These are phyloP conservation scores for Leishmania major DNA, from an alignment of 208 protist genomes.

Conservation along the genomic window DNA sequence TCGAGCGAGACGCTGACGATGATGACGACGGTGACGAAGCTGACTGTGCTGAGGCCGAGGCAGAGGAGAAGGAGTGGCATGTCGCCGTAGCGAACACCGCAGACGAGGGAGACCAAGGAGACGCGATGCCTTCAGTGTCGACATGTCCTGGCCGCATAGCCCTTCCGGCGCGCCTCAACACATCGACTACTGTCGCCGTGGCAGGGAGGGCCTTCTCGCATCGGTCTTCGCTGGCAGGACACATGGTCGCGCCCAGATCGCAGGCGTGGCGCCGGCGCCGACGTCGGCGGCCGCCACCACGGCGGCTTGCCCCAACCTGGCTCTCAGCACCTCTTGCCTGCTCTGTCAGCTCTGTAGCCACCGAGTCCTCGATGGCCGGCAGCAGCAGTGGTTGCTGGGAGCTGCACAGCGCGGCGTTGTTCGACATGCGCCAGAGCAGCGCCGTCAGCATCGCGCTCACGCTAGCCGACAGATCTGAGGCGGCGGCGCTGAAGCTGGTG, in stretches of 20 bases:
- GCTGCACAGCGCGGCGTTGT: neutral
- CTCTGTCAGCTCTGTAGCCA: neutral
- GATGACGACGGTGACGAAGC: neutral
- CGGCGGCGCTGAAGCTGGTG: neutral
- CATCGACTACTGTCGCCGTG: neutral
- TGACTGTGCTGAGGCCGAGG: neutral
- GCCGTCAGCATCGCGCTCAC: slow-evolving; percentile 23
- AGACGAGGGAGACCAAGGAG: neutral
- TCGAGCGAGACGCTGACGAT: neutral
- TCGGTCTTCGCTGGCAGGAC: neutral
- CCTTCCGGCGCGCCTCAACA: neutral
- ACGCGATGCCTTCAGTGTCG: neutral
- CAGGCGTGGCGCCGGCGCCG: neutral
- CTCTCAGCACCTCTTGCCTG: neutral
- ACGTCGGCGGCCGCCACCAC: neutral
- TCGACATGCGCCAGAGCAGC: slow-evolving; percentile 6
- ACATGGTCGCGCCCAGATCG: neutral
- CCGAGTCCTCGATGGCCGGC: neutral
- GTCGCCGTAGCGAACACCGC: neutral
- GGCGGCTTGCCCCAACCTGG: neutral
- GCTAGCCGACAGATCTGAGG: slow-evolving; percentile 1
- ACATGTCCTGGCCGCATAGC: neutral
- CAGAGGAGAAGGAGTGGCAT: neutral
- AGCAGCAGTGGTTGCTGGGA: neutral
- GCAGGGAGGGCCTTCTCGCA: neutral